These are phyloP conservation scores for Penicillium hordei DNA, from an alignment of 2,329 filamentous ascomycete species.

Conservation along the genomic window DNA sequence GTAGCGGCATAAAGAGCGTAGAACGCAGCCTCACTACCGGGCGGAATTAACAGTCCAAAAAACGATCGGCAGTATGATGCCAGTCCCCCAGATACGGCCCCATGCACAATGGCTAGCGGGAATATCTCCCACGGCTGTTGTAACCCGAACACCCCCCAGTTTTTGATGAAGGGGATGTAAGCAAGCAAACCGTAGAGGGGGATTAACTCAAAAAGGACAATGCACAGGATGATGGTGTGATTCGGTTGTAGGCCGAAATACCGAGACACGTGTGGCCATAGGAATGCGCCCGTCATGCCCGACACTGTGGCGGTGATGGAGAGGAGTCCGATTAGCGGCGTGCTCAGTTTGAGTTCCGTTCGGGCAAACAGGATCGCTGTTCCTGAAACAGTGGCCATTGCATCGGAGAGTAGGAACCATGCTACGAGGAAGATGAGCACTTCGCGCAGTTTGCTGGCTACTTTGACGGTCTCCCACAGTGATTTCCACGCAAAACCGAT, in stretches of 20 bases:
- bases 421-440: slow-evolving; percentile 78
- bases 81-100: slow-evolving; percentile 81
- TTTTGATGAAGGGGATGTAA: slow-evolving; percentile 72
- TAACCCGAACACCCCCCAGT: slow-evolving; percentile 72
- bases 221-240: slow-evolving; percentile 85
- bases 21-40: slow-evolving; percentile 86
- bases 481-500: slow-evolving; percentile 79
- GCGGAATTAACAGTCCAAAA: slow-evolving; percentile 84
- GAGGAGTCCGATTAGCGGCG: slow-evolving; percentile 78
- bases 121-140: slow-evolving; percentile 95
- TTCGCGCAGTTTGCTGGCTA: slow-evolving; percentile 70
- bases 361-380: slow-evolving; percentile 92
- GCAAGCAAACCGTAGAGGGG: slow-evolving; percentile 83
- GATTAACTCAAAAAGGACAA: slow-evolving; percentile 84
- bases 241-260: slow-evolving; percentile 67
- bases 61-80: slow-evolving; percentile 83
- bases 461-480: slow-evolving; percentile 70
- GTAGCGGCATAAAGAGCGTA: slow-evolving; percentile 93
- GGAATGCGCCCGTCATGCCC: slow-evolving; percentile 79
- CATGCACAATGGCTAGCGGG: slow-evolving; percentile 79
- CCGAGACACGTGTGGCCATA: slow-evolving; percentile 75
- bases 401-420: slow-evolving; percentile 90
- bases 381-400: slow-evolving; percentile 84
- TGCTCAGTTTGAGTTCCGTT: slow-evolving; percentile 79
- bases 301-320: slow-evolving; percentile 81